Percentiles rank a stretch among this genome's conserved stretches.
Evolutionary conservation across 306 rosid species (phyloP).

Genomic region (Alnus glutinosa): DNA sequence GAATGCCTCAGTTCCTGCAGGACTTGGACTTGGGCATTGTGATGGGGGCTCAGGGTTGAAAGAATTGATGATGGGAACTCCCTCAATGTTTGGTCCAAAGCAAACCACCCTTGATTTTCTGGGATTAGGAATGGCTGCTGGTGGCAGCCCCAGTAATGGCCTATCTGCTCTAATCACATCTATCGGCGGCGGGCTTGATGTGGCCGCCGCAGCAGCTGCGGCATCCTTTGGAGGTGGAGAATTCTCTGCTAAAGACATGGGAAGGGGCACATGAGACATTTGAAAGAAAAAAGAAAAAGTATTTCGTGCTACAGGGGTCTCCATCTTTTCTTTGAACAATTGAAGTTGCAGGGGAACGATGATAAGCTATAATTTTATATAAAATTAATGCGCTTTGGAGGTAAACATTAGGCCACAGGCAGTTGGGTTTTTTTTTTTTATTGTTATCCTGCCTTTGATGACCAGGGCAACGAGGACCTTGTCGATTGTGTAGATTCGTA

Average conservation of each 20-base stretch:
- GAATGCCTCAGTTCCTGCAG: conserved; percentile 46
- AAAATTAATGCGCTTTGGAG: conserved; percentile 11
- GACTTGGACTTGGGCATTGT: conserved; percentile 72
- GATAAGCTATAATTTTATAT: conserved; percentile 20
- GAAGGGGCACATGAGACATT: conserved; percentile 50
- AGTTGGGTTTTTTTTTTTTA: conserved; percentile 25
- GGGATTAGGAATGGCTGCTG: conserved; percentile 90
- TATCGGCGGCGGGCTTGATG: conserved; percentile 69
- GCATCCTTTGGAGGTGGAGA: conserved; percentile 65
- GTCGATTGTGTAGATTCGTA: conserved; percentile 12
- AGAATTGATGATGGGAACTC: conserved; percentile 76
- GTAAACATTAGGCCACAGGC: conserved; percentile 23
- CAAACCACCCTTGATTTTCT: conserved; percentile 92
- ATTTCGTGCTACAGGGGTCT: conserved; percentile 21
- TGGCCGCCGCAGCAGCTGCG: conserved; percentile 47
- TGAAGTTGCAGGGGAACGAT: conserved; percentile 30
- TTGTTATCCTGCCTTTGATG: conserved; percentile 31
- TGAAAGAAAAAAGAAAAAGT: neutral
- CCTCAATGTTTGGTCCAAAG: conserved; percentile 79
- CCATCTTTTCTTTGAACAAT: conserved; percentile 25
- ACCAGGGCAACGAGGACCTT: conserved; percentile 13
- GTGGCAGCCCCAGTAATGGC: conserved; percentile 57
- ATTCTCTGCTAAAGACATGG: conserved; percentile 61
- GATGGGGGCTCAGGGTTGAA: conserved; percentile 72
- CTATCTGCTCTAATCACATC: conserved; percentile 79